Percentiles rank a stretch among this genome's conserved stretches.
Conservation (phyloP, 148 eudicot genomes). For the Amaranthus hypochondriacus region DNA sequence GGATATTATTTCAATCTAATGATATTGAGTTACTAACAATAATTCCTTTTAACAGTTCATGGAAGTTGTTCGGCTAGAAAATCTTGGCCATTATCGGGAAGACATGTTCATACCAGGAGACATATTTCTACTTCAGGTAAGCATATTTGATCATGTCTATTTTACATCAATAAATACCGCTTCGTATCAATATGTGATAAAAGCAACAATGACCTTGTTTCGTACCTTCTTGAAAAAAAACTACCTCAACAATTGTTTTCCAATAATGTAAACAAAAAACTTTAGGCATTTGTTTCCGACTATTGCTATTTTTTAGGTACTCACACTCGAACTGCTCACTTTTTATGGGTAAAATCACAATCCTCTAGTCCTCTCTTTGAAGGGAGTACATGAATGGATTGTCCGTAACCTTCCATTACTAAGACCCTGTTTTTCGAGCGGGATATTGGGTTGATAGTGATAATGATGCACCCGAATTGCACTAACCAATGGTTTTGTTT, state of each 20-base stretch:
- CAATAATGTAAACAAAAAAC: too few relatives aligned
- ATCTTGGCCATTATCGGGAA: constrained; percentile 64
- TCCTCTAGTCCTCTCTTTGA: too few relatives aligned
- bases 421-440: not conserved
- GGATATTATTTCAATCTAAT: not conserved
- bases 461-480: not conserved
- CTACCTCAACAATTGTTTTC: too few relatives aligned
- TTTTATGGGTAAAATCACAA: too few relatives aligned
- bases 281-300: too few relatives aligned
- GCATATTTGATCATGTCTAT: constrained; percentile 9
- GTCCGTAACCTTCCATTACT: too few relatives aligned
- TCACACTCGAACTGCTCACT: too few relatives aligned
- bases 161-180: not conserved
- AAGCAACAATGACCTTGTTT: too few relatives aligned
- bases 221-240: too few relatives aligned
- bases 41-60: constrained; percentile 50
- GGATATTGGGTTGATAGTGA: not conserved
- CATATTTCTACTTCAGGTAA: constrained; percentile 79
- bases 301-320: too few relatives aligned
- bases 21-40: not conserved
- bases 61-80: constrained; percentile 92
- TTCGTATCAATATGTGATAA: too few relatives aligned
- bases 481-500: not conserved
- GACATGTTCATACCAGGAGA: constrained; percentile 77
- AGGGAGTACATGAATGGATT: too few relatives aligned